A percentile compares a stretch with the other conserved stretches of the same genome.
Conservation (phyloP, 371 early-diverging fungal species). For the Polyrhizophydium stewartii region DNA sequence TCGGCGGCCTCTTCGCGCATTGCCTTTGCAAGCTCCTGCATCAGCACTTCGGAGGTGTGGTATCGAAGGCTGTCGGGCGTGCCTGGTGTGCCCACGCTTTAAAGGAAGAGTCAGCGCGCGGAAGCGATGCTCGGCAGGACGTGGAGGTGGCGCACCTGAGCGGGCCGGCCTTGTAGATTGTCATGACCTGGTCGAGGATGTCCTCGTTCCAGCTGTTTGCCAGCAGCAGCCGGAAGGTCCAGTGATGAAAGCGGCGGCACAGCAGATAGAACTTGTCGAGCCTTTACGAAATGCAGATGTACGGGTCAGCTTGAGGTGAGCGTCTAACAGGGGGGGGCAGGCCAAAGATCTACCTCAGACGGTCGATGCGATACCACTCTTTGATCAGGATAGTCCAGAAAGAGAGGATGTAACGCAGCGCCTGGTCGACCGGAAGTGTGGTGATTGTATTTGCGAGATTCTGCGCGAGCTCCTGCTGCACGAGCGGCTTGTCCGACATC, state of each 20-base stretch:
- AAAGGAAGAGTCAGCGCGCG: not conserved
- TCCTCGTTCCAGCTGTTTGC: slow-evolving; percentile 60
- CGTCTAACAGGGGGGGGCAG: not conserved
- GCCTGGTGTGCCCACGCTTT: slow-evolving; percentile 54
- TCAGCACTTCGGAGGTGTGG: slow-evolving; percentile 75
- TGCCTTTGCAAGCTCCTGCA: slow-evolving; percentile 73
- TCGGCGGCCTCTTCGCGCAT: slow-evolving; percentile 37
- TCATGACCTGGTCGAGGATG: slow-evolving; percentile 53
- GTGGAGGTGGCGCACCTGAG: slow-evolving; percentile 46
- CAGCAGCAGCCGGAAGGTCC: slow-evolving; percentile 64
- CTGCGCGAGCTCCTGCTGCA: slow-evolving; percentile 84
- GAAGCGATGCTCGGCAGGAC: not conserved
- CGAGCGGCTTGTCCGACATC: slow-evolving; percentile 91
- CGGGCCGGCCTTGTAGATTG: slow-evolving; percentile 62
- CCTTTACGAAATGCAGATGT: slow-evolving; percentile 28
- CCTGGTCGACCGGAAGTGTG: slow-evolving; percentile 43
- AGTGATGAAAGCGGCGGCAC: slow-evolving; percentile 66
- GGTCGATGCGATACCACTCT: slow-evolving; percentile 88
- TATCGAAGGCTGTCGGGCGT: slow-evolving; percentile 74
- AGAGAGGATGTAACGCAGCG: slow-evolving; percentile 60
- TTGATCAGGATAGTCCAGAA: slow-evolving; percentile 80
- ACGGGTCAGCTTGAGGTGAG: not conserved
- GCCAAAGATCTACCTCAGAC: slow-evolving; percentile 54
- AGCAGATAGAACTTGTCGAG: slow-evolving; percentile 85
- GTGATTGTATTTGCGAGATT: slow-evolving; percentile 65